A percentile compares a stretch with the other conserved stretches of the same genome.
Conservation (phyloP, 352 stramenopile species). For the Pythium folliculosum region DNA sequence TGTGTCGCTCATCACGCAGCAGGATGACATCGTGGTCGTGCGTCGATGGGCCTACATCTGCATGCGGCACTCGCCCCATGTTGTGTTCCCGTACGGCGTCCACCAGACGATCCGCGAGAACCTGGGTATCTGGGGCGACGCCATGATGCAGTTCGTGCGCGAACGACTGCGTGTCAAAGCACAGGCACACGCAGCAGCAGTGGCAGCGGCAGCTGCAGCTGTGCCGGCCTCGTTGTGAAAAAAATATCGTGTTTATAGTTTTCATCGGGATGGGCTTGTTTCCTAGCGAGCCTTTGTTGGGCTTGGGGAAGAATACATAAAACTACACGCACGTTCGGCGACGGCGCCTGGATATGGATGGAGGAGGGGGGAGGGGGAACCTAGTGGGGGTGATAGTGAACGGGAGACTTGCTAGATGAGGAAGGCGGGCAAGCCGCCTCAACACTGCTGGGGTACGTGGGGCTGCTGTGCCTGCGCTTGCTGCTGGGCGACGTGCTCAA, state of each 20-base stretch:
- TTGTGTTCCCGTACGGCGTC: conserved; percentile 34
- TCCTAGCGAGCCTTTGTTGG: not conserved
- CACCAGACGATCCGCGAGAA: conserved; percentile 46
- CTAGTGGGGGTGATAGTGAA: conserved; percentile 6
- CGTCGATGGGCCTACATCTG: conserved; percentile 39
- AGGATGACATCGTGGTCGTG: conserved; percentile 33
- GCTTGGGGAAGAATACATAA: conserved; percentile 10
- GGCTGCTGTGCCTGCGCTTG: conserved; percentile 10
- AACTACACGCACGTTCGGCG: conserved; percentile 17
- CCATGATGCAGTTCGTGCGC: conserved; percentile 49
- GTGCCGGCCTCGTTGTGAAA: not conserved
- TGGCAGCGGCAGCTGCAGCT: not conserved
- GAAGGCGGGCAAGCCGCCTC: conserved; percentile 4
- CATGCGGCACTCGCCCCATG: conserved; percentile 36
- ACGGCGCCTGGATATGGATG: conserved; percentile 5
- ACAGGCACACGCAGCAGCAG: not conserved
- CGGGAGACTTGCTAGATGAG: not conserved
- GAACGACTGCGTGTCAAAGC: conserved; percentile 25
- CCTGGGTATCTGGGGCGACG: conserved; percentile 46
- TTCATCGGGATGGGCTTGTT: not conserved
- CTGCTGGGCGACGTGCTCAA: not conserved
- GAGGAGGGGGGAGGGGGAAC: not conserved
- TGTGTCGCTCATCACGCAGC: conserved; percentile 35
- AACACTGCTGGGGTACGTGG: conserved; percentile 19
- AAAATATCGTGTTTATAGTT: conserved; percentile 16